Base-by-base conservation (phyloP, 768 basidiomycete species). In the Cantharellus anzutake region DNA sequence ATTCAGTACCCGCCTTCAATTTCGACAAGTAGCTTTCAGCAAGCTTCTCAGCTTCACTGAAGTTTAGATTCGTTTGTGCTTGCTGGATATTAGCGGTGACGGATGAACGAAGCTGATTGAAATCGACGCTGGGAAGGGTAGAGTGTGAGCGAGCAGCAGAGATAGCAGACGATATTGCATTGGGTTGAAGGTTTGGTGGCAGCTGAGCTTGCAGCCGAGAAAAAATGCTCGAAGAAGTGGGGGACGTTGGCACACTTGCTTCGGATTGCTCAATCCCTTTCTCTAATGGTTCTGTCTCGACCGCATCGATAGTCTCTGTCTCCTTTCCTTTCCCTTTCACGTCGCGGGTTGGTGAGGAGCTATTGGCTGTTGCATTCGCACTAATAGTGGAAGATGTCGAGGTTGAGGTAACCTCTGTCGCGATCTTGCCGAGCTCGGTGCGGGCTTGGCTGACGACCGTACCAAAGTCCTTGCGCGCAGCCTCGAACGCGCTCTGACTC, bases 11-110 rank as follows among this genome's bases (percentile, higher is more conserved):
- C 20, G 20, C 20, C 20, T 29, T 29, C 20, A 29, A 29, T 73
- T 81, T 84, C 65, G 83, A 80, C 39, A 84, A 78, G 67, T 90
- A 90, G 64, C 86, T 89, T 68, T 89, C 90, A 3, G 87, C 87
- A 62, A 72, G 65, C 61, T 70, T 72, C 65, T 72, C 71, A 3
- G 73, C 71, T 56, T 73, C 68, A 58, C 84, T 84, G 3, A 80
- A 73, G n/a, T 76, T 75, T 57, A 80, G 81, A 44, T 84, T 77
- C 51, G 82, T 85, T 66, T 89, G 86, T 41, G 87, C 80, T 56
- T 79, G 80, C 65, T 80, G 78, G 62, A 87, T 78, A 65, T 89
- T 83, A 41, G 74, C 69, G 38, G 80, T 68, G 60, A 91, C 71
- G 53, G 79, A 80, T 60, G 74, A 73, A 64, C 82, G 78, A 62